These are phyloP conservation scores for Tuber borchii DNA, from an alignment of 495 filamentous ascomycete genomes.

Conservation along the genomic window DNA sequence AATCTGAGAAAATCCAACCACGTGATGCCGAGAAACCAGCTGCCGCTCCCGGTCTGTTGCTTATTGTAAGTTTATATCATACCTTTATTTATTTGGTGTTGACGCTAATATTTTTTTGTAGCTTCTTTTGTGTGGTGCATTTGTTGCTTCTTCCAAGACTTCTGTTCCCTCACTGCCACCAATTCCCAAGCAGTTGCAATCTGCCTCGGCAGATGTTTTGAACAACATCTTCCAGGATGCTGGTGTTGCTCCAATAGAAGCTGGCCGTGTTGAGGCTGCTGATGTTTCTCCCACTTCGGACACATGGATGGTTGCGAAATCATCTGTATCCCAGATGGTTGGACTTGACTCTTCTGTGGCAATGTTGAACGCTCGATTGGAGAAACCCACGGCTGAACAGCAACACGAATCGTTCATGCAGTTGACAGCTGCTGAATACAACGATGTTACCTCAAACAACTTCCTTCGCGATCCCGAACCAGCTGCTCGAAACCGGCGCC, in stretches of 20 bases:
- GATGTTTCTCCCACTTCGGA: slow-evolving; percentile 34
- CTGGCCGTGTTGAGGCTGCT: slow-evolving; percentile 36
- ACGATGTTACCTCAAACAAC: slow-evolving; percentile 67
- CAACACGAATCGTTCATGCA: slow-evolving; percentile 84
- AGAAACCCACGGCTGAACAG: slow-evolving; percentile 70
- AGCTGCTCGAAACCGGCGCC: slow-evolving; percentile 54
- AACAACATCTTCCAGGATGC: slow-evolving; percentile 81
- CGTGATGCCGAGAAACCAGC: slow-evolving; percentile 57
- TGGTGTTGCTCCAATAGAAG: slow-evolving; percentile 48
- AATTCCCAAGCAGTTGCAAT: slow-evolving; percentile 86
- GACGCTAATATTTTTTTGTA: slow-evolving; percentile 44
- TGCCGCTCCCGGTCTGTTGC: slow-evolving; percentile 58
- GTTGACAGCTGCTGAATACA: slow-evolving; percentile 81
- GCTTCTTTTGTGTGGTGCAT: slow-evolving; percentile 94
- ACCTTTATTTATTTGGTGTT: slow-evolving; percentile 6
- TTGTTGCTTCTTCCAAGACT: slow-evolving; percentile 77
- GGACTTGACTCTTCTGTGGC: slow-evolving; percentile 40
- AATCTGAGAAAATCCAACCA: slow-evolving; percentile 51
- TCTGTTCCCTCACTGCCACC: slow-evolving; percentile 64
- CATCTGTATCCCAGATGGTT: slow-evolving; percentile 40
- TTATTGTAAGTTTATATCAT: slow-evolving; percentile 46
- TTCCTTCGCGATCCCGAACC: slow-evolving; percentile 52
- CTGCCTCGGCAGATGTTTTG: slow-evolving; percentile 81
- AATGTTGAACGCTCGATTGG: slow-evolving; percentile 40
- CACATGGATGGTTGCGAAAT: slow-evolving; percentile 40